These are phyloP conservation scores for Davidsoniella australis DNA, from an alignment of 2,329 filamentous ascomycete genomes.

Conservation along the genomic window DNA sequence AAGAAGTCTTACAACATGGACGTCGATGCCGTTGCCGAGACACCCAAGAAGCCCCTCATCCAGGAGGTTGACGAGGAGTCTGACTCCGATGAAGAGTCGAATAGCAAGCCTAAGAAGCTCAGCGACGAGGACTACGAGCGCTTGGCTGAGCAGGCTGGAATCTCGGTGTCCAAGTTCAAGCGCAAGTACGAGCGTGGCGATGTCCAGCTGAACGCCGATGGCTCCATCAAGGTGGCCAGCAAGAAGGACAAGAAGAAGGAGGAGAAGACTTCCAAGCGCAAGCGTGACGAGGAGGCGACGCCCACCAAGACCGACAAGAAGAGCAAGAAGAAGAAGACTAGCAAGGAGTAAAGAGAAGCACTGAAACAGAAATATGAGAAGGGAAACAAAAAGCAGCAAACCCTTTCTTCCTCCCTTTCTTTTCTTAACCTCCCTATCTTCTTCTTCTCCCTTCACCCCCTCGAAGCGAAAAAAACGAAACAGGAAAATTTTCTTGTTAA, in stretches of 20 bases:
- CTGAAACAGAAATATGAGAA: no score
- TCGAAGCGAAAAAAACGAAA: no score
- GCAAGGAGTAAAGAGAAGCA: conserved; percentile 11
- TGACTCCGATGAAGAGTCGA: conserved; percentile 21
- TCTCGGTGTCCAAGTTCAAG: conserved; percentile 62
- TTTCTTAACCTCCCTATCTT: not conserved
- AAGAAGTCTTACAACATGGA: conserved; percentile 88
- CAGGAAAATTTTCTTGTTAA: no score
- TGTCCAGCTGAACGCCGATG: conserved; percentile 47
- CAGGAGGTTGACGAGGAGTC: conserved; percentile 29
- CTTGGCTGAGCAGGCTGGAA: conserved; percentile 47
- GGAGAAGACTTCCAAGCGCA: conserved; percentile 47
- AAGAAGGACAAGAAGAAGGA: conserved; percentile 65
- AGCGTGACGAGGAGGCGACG: conserved; percentile 37
- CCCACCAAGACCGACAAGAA: conserved; percentile 41
- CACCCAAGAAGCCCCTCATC: conserved; percentile 27
- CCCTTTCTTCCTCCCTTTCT: conserved; percentile 1
- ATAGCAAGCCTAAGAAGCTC: conserved; percentile 16
- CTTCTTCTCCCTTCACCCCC: not conserved
- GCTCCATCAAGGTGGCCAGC: conserved; percentile 48
- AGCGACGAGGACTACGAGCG: conserved; percentile 26
- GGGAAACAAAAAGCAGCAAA: no score
- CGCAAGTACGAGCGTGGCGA: conserved; percentile 62
- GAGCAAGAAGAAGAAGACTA: conserved; percentile 30
- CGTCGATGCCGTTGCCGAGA: conserved; percentile 58